These are phyloP conservation scores for Fusarium mundagurra DNA, from an alignment of 2,329 filamentous ascomycete species.

Conservation along the genomic window DNA sequence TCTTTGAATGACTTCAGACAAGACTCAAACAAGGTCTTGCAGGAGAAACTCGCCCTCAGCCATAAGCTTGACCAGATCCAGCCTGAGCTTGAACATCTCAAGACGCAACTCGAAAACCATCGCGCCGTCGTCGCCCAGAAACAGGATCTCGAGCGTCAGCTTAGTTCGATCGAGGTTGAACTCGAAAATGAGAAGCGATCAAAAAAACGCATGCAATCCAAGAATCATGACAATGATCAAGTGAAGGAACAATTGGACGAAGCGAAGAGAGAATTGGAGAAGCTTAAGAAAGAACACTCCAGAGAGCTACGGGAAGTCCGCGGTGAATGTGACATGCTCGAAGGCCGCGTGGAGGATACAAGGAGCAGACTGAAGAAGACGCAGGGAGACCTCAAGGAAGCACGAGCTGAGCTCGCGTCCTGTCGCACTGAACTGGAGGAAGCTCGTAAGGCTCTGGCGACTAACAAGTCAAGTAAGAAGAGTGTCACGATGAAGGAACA, in stretches of 20 bases:
- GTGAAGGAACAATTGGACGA: conserved; percentile 50
- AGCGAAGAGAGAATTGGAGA: conserved; percentile 57
- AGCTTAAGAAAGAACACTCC: conserved; percentile 56
- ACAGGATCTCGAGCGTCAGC: conserved; percentile 78
- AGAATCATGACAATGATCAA: conserved; percentile 54
- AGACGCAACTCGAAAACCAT: conserved; percentile 65
- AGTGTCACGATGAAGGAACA: conserved; percentile 41
- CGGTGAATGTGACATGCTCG: conserved; percentile 70
- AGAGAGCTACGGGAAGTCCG: conserved; percentile 69
- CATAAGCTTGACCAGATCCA: conserved; percentile 63
- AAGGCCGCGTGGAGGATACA: conserved; percentile 70
- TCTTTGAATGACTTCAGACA: conserved; percentile 73
- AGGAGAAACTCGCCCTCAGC: conserved; percentile 64
- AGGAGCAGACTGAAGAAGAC: conserved; percentile 73
- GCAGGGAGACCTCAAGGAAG: conserved; percentile 78
- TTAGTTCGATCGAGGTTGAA: conserved; percentile 81
- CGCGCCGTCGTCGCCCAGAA: conserved; percentile 81
- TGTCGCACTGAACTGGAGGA: conserved; percentile 55
- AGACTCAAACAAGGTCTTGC: conserved; percentile 75
- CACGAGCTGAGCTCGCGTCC: conserved; percentile 52
- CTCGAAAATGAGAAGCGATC: conserved; percentile 77
- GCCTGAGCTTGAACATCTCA: conserved; percentile 66
- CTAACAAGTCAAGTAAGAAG: conserved; percentile 39
- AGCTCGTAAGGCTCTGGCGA: conserved; percentile 24
- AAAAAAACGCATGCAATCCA: conserved; percentile 45